A percentile compares a stretch with the other conserved stretches of the same genome.
Conservation (phyloP, 208 protist species). For the Crithidia acanthocephali region DNA sequence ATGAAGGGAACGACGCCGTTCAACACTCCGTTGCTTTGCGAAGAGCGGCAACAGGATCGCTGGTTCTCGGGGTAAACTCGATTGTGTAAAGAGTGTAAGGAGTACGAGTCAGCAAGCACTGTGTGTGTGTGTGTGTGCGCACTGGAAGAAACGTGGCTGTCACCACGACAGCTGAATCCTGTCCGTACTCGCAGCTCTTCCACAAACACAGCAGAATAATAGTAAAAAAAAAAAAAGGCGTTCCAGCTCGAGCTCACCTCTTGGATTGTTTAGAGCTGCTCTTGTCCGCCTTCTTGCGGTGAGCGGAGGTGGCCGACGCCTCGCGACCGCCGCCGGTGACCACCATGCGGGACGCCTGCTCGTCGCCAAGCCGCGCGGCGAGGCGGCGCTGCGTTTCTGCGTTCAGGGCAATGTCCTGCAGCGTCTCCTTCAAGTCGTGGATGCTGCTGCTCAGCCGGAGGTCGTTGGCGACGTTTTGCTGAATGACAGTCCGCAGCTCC, state of each 20-base stretch:
- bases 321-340: constrained; percentile 33
- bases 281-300: constrained; percentile 13
- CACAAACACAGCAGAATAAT: not conserved
- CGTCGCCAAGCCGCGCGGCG: constrained; percentile 36
- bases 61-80: too few relatives aligned
- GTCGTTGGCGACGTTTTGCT: constrained; percentile 45
- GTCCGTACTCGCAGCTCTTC: too few relatives aligned
- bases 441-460: constrained; percentile 49
- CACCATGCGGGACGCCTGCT: constrained; percentile 32
- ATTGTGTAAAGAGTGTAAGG: too few relatives aligned
- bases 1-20: too few relatives aligned
- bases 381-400: constrained; percentile 45
- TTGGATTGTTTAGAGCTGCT: not conserved
- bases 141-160: too few relatives aligned
- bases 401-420: constrained; percentile 73
- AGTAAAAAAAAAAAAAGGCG: not conserved
- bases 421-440: constrained; percentile 53
- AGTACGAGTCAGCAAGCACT: too few relatives aligned
- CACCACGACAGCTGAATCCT: too few relatives aligned
- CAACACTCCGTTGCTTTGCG: too few relatives aligned
- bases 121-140: too few relatives aligned
- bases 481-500: constrained; percentile 39
- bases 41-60: too few relatives aligned
- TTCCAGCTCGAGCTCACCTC: constrained; percentile 16
- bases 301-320: constrained; percentile 1